Base-by-base conservation (phyloP, 192 early-diverging fungal species). In the Backusella macrospora region DNA sequence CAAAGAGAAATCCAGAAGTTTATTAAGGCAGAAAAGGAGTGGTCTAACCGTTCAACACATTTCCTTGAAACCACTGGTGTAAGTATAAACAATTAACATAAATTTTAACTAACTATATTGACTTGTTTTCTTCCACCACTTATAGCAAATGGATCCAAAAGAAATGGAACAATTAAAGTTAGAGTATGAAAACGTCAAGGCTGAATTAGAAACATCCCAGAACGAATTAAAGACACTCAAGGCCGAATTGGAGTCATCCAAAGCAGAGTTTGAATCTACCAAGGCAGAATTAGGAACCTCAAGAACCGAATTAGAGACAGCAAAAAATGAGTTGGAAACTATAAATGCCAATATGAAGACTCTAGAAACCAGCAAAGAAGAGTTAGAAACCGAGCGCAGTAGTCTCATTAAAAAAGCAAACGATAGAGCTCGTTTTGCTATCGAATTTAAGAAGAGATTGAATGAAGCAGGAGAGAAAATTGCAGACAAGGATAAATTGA, bases 71-170 rank as follows among this genome's bases (percentile, higher is more conserved):
- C 26, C 23, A 59, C 52, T 23, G 52, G 52, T 59, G 49, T 52
- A 52, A 18, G 49, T 52, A 52, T 21, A 52, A 52, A 8, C 18
- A 52, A 52, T 43, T 43, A 43, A 4, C 18, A 52, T n/a, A 52
- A 6, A 52, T 52, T 6, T 5, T 18, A 1, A 52, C 16, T 52
- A 52, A 52, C n/a, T 23, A 8, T 52, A 10, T 6, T 34, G 29
- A 34, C 29, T 9, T 9, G 42, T 43, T 43, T 43, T 43, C 10
- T 43, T 43, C 10, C 6, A 43, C 0, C 10, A 10, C 5, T n/a
- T 52, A 52, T 52, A 52, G 49, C 52, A 59, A 12, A 23, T 59
- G 52, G 52, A 59, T 59, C 52, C 52, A 23, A 59, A 59, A 7
- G 52, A 59, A 23, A 26, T 59, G 3, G 52, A 59, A 4, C 21